Base-by-base conservation (phyloP, 2,329 filamentous ascomycete genomes). In the Didymella sp. region DNA sequence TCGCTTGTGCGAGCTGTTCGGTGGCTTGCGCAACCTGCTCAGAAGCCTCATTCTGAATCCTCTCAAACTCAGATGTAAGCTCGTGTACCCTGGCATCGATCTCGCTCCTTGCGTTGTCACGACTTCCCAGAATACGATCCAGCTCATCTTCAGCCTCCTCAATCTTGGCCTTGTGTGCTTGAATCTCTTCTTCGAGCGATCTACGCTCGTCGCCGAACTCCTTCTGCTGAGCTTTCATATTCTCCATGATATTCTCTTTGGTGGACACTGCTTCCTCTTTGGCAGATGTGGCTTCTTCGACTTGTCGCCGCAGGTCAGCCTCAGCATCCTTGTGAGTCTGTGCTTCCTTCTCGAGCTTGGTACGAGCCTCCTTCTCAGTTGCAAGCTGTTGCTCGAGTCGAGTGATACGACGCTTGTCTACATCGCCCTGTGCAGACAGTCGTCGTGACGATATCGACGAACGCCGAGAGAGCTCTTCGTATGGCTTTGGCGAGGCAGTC, bases 101-200 rank as follows among this genome's bases (percentile, higher is more conserved):
- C 2, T 84, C 84, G 4, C 85, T 86, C 69, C 88, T 90, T 68
- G 95, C 90, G 64, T 96, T 89, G 64, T 97, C 92, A 40, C 91
- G 85, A 37, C 90, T 92, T 67, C 92, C 91, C 38, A 91, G 84
- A 51, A 94, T 85, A 58, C 92, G 85, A 67, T 97, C 93, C 48
- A 98, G 85, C 71, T 96, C 93, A 68, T 97, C 93, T 76, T 99
- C 95, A 6, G 90, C 84, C 66, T 98, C 92, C 71, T 98, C 95
- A 0, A 95, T 81, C 49, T 88, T 89, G 51, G 88, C 82, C 70
- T 89, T 93, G 55, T 93, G 84, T 13, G 85, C 84, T 65, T 87
- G 89, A 55, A 95, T 87, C 72, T 98, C 93, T 15, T 86, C 82
- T 66, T 96, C 91, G 0, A 98, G 81, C 9, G 88, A 89, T 69